Evolutionary conservation across 768 basidiomycete species (phyloP), one percentile per base, ranked within the genome.

Genomic region (Lentinus tigrinus): DNA sequence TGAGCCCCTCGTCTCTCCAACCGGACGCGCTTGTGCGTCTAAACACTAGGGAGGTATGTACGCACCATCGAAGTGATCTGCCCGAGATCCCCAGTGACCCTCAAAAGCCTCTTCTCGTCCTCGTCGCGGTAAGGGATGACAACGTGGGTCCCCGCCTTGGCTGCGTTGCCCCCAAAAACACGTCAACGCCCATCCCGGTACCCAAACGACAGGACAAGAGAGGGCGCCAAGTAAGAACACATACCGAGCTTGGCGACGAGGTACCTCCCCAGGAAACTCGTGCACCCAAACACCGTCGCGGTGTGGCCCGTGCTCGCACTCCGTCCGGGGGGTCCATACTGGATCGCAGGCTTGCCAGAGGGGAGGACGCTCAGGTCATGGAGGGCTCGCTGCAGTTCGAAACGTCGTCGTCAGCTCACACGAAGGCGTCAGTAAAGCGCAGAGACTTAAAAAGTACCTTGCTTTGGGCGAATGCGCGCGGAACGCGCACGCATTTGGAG

Each of bases 221-320:
- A 23, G 21, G 13, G 34, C 36, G 31, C 9, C 26, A 16, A 31
- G 19, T 21, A 43, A 31, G 38, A 19, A n/a, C 26, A 21, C 43
- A 37, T 54, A 94, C 93, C 95, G 13, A 99, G 84, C 78, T 98
- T 98, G 31, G 89, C 84, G 39, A 98, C 92, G 43, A 98, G 78
- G 74, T 98, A 98, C 69, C 95, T 80, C 44, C 96, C 97, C 57
- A 99, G 77, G 73, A 98, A 98, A 5, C 95, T 93, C 3, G 95
- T 97, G 70, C 88, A 91, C 23, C 97, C 97, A 79, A 99, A 98
- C 49, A 98, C 95, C 16, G 97, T 99, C 40, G 89, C 96, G 37
- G 88, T 84, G 74, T 95, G 95, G 3, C 96, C 97, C 40, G 89
- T 87, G 58, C 89, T 87, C 3, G 93, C 88, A 68, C 90, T 91